Conservation (phyloP, 78 protist genomes). For the Anaeramoeba flamelloides region DNA sequence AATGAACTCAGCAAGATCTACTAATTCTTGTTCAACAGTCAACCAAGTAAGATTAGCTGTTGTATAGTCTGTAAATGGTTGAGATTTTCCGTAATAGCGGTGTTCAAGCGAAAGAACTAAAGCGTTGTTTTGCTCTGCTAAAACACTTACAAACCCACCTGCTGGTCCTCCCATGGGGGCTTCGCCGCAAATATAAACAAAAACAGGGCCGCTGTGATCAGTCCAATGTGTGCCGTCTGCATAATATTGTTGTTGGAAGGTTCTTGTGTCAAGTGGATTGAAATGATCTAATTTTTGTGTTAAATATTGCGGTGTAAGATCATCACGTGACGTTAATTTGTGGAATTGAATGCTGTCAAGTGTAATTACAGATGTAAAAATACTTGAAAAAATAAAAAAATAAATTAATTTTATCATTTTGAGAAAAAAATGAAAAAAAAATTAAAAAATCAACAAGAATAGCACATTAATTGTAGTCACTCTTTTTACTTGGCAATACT, state of each 20-base stretch:
- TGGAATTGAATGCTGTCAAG: too few species aligned
- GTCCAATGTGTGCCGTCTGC: constrained; percentile 24
- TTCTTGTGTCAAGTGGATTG: constrained; percentile 5
- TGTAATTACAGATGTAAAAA: too few species aligned
- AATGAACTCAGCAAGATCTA: constrained; percentile 17
- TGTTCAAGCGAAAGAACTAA: constrained; percentile 54
- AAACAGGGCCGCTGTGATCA: constrained; percentile 4
- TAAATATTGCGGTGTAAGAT: constrained; percentile 2
- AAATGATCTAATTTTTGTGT: constrained; percentile 28
- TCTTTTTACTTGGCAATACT: too few species aligned
- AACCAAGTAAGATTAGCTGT: constrained; percentile 40
- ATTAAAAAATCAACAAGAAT: too few species aligned
- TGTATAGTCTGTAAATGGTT: constrained; percentile 31
- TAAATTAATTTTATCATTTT: too few species aligned
- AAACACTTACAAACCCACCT: too few species aligned
- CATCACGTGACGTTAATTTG: too few species aligned
- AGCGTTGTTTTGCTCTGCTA: constrained; percentile 17
- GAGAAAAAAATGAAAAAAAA: too few species aligned
- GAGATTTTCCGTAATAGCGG: constrained; percentile 53
- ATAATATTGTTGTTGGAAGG: constrained; percentile 19
- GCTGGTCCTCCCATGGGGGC: constrained; percentile 10
- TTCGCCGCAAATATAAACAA: constrained; percentile 20
- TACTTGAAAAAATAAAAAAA: too few species aligned
- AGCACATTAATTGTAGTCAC: too few species aligned
- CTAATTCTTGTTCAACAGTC: constrained; percentile 37